These are phyloP conservation scores for Bullera alba DNA, from an alignment of 768 basidiomycete species.

Conservation along the genomic window DNA sequence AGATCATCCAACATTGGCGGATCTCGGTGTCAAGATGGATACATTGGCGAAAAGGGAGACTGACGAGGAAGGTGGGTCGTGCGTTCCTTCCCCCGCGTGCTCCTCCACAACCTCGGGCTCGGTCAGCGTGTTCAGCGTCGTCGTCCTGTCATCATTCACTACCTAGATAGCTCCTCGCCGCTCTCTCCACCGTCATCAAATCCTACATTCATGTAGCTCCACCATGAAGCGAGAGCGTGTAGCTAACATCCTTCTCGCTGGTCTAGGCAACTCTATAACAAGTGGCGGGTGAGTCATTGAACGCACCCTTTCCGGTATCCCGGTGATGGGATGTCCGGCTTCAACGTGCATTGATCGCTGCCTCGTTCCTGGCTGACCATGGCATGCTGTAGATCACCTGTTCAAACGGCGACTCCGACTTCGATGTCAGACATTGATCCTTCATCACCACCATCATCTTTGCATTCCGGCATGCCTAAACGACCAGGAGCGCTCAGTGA, in stretches of 20 bases:
- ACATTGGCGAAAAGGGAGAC: conserved; percentile 8
- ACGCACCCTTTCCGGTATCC: background rate
- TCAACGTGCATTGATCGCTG: background rate
- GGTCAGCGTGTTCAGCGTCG: background rate
- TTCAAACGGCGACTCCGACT: conserved; percentile 2
- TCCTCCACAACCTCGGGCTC: background rate
- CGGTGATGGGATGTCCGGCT: background rate
- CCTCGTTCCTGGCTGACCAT: background rate
- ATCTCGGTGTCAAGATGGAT: conserved; percentile 16
- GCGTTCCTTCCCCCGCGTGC: conserved; percentile 7
- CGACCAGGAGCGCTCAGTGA: conserved; percentile 33
- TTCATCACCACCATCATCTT: background rate
- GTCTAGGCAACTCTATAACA: background rate
- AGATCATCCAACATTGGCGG: conserved; percentile 33
- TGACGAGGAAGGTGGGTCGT: conserved; percentile 12
- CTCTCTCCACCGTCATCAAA: background rate
- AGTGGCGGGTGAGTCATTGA: background rate
- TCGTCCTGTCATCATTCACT: background rate
- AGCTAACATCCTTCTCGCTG: background rate
- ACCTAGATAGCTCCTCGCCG: background rate
- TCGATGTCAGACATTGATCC: conserved; percentile 1
- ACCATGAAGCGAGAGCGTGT: background rate
- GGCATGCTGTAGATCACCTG: background rate
- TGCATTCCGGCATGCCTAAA: background rate
- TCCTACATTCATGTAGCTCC: background rate